Evolutionary conservation across 1,284 basidiomycete genomes (phyloP), one percentile per base, ranked within the genome.

Genomic region (Calocybe gambosa): DNA sequence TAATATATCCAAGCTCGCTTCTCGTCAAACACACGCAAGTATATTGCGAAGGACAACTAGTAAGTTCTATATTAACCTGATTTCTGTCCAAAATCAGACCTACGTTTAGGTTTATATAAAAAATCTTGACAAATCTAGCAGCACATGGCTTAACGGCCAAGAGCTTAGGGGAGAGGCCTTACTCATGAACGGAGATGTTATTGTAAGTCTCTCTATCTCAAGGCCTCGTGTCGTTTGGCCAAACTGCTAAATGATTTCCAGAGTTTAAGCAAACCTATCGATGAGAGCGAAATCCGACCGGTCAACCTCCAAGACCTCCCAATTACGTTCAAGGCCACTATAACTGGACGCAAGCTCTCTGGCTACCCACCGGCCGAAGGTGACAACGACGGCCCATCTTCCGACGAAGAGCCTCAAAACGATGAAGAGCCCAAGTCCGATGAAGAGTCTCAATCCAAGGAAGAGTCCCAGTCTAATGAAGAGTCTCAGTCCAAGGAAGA

Each of bases 71-170:
- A 26, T 5, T 13, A 21, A 5, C 33, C 19, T 34, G 8, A 33
- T 42, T 28, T n/a, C 21, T 5, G 31, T 18, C 5, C 20, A 18
- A 10, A 5, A 16, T 19, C 18, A 8, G 20, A 10, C 12, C 26
- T 29, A 23, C 13, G 16, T n/a, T n/a, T n/a, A 75, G 73, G 55
- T 72, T 16, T 67, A 63, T 45, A 67, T 75, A 44, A 64, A 66
- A 31, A 73, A 76, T 55, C 61, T 70, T 34, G 64, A 66, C 16
- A 65, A 71, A 4, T 52, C 63, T 8, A 68, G 70, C 43, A 72
- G 74, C 9, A 75, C 74, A 25, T 71, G 62, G 48, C 59, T 75
- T 37, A 75, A 75, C 42, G 66, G 65, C 21, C 45, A 60, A 43
- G 62, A 58, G 48, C 62, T 73, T 49, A 60, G 59, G 12, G 55